These are phyloP conservation scores for Trichoderma aggressivum DNA, from an alignment of 2,329 filamentous ascomycete species.

Conservation along the genomic window DNA sequence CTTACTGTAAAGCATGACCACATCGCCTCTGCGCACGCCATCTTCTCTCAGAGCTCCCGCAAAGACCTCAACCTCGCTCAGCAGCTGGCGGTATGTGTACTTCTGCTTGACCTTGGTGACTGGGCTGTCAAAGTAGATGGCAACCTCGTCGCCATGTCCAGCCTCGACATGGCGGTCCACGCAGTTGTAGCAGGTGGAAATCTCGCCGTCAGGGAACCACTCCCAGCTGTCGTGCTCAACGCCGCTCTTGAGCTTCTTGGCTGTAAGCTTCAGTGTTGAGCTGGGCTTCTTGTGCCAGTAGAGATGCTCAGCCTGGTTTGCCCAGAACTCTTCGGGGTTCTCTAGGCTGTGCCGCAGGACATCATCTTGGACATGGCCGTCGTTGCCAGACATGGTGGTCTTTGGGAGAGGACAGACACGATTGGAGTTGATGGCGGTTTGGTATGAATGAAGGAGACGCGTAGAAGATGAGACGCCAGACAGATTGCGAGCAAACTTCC, in stretches of 20 bases:
- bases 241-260: conserved; percentile 61
- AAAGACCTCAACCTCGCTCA: conserved; percentile 75
- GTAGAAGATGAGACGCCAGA: not conserved
- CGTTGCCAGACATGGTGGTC: conserved; percentile 22
- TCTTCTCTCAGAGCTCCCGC: conserved; percentile 80
- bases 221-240: conserved; percentile 73
- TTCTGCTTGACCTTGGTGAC: conserved; percentile 70
- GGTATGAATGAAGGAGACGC: not conserved
- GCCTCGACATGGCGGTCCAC: conserved; percentile 81
- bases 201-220: conserved; percentile 87
- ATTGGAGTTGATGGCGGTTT: not conserved
- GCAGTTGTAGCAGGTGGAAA: conserved; percentile 90
- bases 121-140: conserved; percentile 85
- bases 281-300: conserved; percentile 77
- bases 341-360: conserved; percentile 56
- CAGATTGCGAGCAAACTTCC: not conserved
- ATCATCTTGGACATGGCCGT: conserved; percentile 45
- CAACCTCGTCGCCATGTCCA: conserved; percentile 69
- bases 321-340: conserved; percentile 74
- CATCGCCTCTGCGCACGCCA: conserved; percentile 78
- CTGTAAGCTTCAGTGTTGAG: conserved; percentile 55
- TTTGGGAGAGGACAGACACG: not conserved
- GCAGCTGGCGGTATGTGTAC: conserved; percentile 71
- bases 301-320: conserved; percentile 67
- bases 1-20: conserved; percentile 85